These are phyloP conservation scores for Aureobasidium pullulans DNA, from an alignment of 2,329 filamentous ascomycete species.

Conservation along the genomic window DNA sequence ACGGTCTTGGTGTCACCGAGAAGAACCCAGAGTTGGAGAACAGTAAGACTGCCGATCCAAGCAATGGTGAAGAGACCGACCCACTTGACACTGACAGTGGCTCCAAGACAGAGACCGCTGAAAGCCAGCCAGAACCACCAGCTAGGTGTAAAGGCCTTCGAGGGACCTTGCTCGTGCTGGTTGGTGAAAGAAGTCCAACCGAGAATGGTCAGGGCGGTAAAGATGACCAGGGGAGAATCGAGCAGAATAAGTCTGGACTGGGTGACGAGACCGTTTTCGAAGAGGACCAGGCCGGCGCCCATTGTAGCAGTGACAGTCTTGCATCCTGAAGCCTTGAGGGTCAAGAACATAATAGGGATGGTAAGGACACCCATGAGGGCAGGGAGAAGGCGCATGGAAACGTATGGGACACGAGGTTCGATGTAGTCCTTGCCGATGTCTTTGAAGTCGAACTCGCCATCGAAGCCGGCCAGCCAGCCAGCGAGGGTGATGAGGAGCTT, in stretches of 20 bases:
- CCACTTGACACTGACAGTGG: slow-evolving; percentile 96
- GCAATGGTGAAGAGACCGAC: slow-evolving; percentile 97
- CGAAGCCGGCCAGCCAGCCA: slow-evolving; percentile 89
- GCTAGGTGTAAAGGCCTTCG: slow-evolving; percentile 74
- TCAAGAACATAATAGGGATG: slow-evolving; percentile 89
- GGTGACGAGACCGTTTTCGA: slow-evolving; percentile 92
- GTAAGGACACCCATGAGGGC: slow-evolving; percentile 82
- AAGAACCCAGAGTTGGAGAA: slow-evolving; percentile 90
- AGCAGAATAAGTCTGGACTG: slow-evolving; percentile 93
- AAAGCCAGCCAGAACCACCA: slow-evolving; percentile 98
- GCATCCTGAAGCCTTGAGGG: slow-evolving; percentile 83
- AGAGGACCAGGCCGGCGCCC: slow-evolving; percentile 80
- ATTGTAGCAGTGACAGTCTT: slow-evolving; percentile 76
- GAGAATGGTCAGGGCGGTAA: slow-evolving; percentile 84
- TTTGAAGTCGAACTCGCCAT: slow-evolving; percentile 97
- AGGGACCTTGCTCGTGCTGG: slow-evolving; percentile 87
- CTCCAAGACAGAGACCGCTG: slow-evolving; percentile 79
- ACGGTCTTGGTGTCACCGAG: slow-evolving; percentile 84
- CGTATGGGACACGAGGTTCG: slow-evolving; percentile 90
- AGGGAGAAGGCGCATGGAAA: slow-evolving; percentile 91
- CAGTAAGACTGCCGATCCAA: slow-evolving; percentile 87
- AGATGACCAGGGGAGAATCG: slow-evolving; percentile 88
- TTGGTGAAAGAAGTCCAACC: slow-evolving; percentile 92
- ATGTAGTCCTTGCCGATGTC: slow-evolving; percentile 98
- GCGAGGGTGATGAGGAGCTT: slow-evolving; percentile 95